Evolutionary conservation across 2,329 filamentous ascomycete genomes (phyloP), one percentile per base, ranked within the genome.

Genomic region (Camillea tinctor): DNA sequence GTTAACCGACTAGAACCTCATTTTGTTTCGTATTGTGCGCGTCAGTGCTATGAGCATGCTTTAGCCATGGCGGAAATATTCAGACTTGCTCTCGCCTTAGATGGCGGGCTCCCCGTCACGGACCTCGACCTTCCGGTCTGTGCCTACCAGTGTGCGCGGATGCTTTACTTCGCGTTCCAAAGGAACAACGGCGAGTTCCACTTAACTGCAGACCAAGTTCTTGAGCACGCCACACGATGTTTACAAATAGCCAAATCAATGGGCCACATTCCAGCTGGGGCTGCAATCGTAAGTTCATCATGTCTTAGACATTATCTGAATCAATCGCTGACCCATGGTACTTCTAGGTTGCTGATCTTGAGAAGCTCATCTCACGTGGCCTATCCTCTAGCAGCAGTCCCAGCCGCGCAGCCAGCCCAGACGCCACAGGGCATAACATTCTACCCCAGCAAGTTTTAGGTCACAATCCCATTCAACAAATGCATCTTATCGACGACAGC

Each of bases 41-140:
- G 76, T 3, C 80, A 81, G 60, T 84, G 82, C 58, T 80, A 81
- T 48, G 80, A 84, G 54, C 83, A 86, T 60, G 81, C 83, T 8
- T 71, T 80, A 36, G 80, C 81, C 24, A 84, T 85, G 80, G 78
- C 81, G 6, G 80, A 81, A 52, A 85, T 85, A 64, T 85, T 86
- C 63, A 74, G 79, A 2, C 74, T 80, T 52, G 76, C 85, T 65
- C 74, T 84, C 57, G 78, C 79, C 20, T 76, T 85, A 4, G 79
- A 81, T 40, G 81, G 79, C 55, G 75, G 74, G 15, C 79, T 80
- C 19, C 82, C 82, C 0, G 79, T 85, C 1, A 80, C 81, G 0
- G 83, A 85, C 63, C 70, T 86, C 19, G 83, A 86, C 59, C 74
- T 86, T 44, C 80, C 83, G 7, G 78, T 81, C 3, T 85, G 83